phyloP scores from a whole-genome alignment of 768 basidiomycete species.

The Lyophyllum shimeji region DNA sequence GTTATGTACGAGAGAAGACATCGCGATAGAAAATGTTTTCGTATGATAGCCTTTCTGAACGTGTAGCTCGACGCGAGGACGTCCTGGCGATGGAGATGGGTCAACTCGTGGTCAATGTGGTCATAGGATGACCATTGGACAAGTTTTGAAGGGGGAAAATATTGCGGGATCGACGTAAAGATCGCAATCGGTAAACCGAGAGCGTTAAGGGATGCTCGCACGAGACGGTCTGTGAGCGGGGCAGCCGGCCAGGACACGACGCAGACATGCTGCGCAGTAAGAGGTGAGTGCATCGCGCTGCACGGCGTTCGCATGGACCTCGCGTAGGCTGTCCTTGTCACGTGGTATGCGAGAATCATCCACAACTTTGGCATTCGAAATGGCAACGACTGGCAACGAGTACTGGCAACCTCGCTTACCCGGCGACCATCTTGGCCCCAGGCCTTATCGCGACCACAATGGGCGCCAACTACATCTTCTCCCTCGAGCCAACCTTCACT shows the following conservation, averaged over 20 bases:
- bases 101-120: conserved; percentile 74
- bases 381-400: neutral
- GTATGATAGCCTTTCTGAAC: conserved; percentile 90
- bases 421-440: neutral
- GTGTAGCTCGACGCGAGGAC: conserved; percentile 81
- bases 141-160: conserved; percentile 24
- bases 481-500: conserved; percentile 87
- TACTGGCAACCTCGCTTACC: neutral
- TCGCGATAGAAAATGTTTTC: conserved; percentile 88
- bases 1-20: conserved; percentile 68
- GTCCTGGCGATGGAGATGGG: conserved; percentile 44
- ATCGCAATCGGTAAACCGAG: conserved; percentile 22
- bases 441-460: conserved; percentile 26
- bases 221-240: conserved; percentile 45
- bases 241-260: conserved; percentile 50
- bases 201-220: conserved; percentile 36
- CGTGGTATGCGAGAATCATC: conserved; percentile 9
- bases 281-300: neutral
- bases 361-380: neutral
- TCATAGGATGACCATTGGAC: conserved; percentile 92
- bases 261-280: conserved; percentile 7
- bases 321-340: neutral
- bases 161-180: conserved; percentile 17
- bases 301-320: neutral
- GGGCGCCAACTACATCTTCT: conserved; percentile 63